Percentiles rank a stretch among this genome's conserved stretches.
phyloP scores from a whole-genome alignment of 2,329 filamentous ascomycete species.

The Lachnellula hyalina region DNA sequence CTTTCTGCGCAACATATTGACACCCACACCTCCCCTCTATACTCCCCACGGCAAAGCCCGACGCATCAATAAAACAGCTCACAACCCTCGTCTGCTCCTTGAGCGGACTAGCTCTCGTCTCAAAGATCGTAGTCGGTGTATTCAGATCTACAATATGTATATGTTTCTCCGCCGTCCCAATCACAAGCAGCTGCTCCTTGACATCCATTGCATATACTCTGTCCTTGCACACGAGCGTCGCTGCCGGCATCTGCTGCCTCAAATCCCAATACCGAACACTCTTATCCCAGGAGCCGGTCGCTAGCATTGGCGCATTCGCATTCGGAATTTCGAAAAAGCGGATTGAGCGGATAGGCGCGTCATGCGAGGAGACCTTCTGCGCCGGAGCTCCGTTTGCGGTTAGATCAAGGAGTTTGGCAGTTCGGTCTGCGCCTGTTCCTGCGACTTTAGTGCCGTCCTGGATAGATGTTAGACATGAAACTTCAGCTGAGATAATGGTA shows the following conservation, averaged over 20 bases:
- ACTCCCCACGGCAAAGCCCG: slow-evolving; percentile 85
- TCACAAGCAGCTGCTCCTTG: slow-evolving; percentile 75
- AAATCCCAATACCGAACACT: slow-evolving; percentile 83
- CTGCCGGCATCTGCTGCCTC: slow-evolving; percentile 55
- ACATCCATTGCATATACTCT: slow-evolving; percentile 87
- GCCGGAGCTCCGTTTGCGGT: slow-evolving; percentile 52
- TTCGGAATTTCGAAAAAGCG: slow-evolving; percentile 65
- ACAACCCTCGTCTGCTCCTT: slow-evolving; percentile 96
- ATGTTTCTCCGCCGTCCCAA: slow-evolving; percentile 86
- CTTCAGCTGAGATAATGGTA: slow-evolving; percentile 4
- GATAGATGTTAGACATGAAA: slow-evolving; percentile 2
- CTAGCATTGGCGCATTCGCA: slow-evolving; percentile 67
- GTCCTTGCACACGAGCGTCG: slow-evolving; percentile 60
- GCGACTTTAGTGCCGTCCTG: slow-evolving; percentile 85
- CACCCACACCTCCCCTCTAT: slow-evolving; percentile 90
- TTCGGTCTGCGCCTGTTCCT: slow-evolving; percentile 82
- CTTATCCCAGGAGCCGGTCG: slow-evolving; percentile 89
- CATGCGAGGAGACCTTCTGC: slow-evolving; percentile 73
- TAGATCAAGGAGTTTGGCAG: slow-evolving; percentile 79
- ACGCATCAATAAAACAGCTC: slow-evolving; percentile 83
- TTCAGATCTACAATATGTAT: slow-evolving; percentile 89
- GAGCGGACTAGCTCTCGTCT: slow-evolving; percentile 83
- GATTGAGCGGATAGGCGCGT: slow-evolving; percentile 70
- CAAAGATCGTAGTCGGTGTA: slow-evolving; percentile 83
- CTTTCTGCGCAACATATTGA: slow-evolving; percentile 93